Conservation (phyloP, 768 basidiomycete species). For the Tremella fuciformis region DNA sequence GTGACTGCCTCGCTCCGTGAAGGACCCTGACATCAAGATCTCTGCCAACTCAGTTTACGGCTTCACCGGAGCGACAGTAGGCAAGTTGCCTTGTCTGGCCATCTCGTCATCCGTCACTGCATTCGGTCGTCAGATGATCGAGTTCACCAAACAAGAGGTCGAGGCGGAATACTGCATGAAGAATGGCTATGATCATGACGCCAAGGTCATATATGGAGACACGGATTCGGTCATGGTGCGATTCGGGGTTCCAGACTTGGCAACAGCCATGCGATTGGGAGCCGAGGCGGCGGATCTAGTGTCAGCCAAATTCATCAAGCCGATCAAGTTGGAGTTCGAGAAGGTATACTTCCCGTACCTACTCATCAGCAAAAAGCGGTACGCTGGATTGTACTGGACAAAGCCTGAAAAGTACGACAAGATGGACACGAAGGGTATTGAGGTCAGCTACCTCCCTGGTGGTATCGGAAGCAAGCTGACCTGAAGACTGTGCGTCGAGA, state of each 20-base stretch:
- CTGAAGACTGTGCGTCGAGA: constrained; percentile 93
- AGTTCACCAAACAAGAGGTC: constrained; percentile 89
- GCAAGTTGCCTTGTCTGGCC: constrained; percentile 89
- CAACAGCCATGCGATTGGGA: constrained; percentile 87
- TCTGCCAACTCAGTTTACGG: constrained; percentile 99
- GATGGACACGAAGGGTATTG: constrained; percentile 99
- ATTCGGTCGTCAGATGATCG: constrained; percentile 99
- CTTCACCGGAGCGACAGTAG: constrained; percentile 95
- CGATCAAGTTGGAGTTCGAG: constrained; percentile 98
- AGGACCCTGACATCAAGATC: constrained; percentile 60
- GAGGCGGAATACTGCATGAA: constrained; percentile 79
- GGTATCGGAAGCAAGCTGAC: neutral
- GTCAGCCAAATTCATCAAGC: constrained; percentile 83
- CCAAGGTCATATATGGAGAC: constrained; percentile 95
- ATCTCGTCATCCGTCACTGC: constrained; percentile 95
- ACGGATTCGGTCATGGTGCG: constrained; percentile 99
- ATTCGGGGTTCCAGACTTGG: constrained; percentile 85
- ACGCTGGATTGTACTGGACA: constrained; percentile 98
- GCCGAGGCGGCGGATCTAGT: constrained; percentile 89
- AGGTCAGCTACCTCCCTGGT: constrained; percentile 58
- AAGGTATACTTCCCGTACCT: constrained; percentile 98
- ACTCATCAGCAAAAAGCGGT: constrained; percentile 97
- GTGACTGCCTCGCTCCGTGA: neutral
- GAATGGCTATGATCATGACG: constrained; percentile 81
- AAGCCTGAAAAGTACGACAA: constrained; percentile 92